These are phyloP conservation scores for Rhododendron molle DNA, from an alignment of 148 eudicot species.

Conservation along the genomic window DNA sequence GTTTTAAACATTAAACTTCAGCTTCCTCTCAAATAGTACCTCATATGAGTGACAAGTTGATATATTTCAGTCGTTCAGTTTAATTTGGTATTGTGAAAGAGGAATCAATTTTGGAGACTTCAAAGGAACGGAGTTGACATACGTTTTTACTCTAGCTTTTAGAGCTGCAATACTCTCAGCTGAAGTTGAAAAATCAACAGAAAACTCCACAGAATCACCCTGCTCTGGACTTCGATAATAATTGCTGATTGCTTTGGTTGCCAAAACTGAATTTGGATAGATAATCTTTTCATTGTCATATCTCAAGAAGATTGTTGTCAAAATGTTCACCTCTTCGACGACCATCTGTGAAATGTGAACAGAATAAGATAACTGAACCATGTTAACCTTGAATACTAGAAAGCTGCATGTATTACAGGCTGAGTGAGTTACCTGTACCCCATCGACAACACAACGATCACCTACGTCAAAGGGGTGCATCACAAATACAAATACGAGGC, in stretches of 20 bases:
- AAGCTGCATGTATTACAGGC: not conserved
- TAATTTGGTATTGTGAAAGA: not conserved
- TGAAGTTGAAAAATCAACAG: slow-evolving; percentile 61
- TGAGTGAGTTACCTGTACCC: slow-evolving; percentile 57
- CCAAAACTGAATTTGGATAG: slow-evolving; percentile 69
- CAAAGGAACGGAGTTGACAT: slow-evolving; percentile 13
- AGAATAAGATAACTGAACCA: not conserved
- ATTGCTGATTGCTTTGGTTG: slow-evolving; percentile 80
- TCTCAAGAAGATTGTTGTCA: slow-evolving; percentile 77
- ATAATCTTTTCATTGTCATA: slow-evolving; percentile 72
- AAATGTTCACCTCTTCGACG: slow-evolving; percentile 90
- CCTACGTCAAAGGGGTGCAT: slow-evolving; percentile 94
- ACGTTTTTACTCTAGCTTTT: slow-evolving; percentile 54
- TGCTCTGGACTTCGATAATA: slow-evolving; percentile 79
- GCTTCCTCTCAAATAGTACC: not conserved
- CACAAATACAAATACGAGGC: slow-evolving; percentile 64
- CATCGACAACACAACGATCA: slow-evolving; percentile 83
- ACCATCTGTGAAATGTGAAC: slow-evolving; percentile 47
- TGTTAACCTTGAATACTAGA: not conserved
- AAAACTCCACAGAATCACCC: slow-evolving; percentile 73
- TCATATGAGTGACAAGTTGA: not conserved
- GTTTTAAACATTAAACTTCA: not conserved
- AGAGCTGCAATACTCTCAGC: slow-evolving; percentile 60
- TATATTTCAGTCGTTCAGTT: not conserved
- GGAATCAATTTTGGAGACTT: not conserved